Base-by-base conservation (phyloP, 495 filamentous ascomycete species). In the Thozetella sp. region DNA sequence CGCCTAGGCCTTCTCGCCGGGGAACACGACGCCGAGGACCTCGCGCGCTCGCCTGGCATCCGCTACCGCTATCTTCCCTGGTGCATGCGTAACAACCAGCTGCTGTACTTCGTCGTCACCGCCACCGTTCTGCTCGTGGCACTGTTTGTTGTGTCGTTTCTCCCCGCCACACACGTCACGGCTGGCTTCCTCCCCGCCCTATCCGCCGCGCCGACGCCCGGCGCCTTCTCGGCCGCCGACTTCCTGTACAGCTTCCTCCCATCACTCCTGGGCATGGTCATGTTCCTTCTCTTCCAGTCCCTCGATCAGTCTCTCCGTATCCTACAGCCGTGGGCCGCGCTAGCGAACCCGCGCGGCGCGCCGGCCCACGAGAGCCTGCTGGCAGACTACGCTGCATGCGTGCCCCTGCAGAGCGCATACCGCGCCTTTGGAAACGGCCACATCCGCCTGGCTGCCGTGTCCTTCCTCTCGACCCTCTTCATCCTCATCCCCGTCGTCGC, bases 221-320 rank as follows among this genome's bases (percentile, higher is more conserved):
- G 75, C 30, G 91, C 88, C 30, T 97, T 93, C 69, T 95, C 91
- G 3, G 75, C 91, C 1, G 90, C 93, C 51, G 90, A 96, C 72
- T 97, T 97, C 77, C 74, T 96, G 53, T 97, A 91, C 79, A 88
- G 86, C 69, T 95, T 97, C 69, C 62, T 97, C 54, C 93, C 93
- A 0, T 86, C 88, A 1, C 58, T 93, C 1, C 78, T 96, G 17
- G 93, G 90, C 22, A 89, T 90, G 64, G 56, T 92, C 24, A 72
- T 93, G 23, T 93, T 91, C 73, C 88, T 97, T 48, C 75, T 83
- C 56, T 91, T 90, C 77, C 90, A 93, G 60, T 79, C 88, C 13
- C 81, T 97, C 58, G 92, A 96, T 70, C 77, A 87, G 58, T 86
- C 85, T 63, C 79, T 93, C 64, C 88, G 92, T 51, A 82, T 89